Conservation (phyloP, 345 rosid genomes). For the Balakata baccata region DNA sequence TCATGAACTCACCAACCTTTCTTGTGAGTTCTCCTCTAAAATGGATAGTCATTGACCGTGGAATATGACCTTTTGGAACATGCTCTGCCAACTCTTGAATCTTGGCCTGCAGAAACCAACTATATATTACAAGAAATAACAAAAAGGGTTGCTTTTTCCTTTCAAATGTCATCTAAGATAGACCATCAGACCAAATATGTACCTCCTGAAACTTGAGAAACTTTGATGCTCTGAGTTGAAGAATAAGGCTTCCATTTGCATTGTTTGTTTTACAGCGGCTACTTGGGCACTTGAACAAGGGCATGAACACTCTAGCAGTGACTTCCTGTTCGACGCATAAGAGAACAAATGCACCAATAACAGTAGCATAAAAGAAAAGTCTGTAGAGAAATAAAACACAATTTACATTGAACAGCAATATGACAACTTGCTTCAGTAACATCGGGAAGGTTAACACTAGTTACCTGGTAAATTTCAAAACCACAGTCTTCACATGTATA, state of each 20-base stretch:
- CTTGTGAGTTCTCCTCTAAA: constrained; percentile 96
- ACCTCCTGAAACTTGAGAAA: constrained; percentile 99
- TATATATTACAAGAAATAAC: constrained; percentile 11
- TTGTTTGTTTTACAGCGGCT: constrained; percentile 60
- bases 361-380: neutral
- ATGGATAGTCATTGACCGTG: constrained; percentile 92
- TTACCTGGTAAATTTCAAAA: constrained; percentile 93
- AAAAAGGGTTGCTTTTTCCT: constrained; percentile 1
- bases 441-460: neutral
- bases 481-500: constrained; percentile 98
- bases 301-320: constrained; percentile 92
- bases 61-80: constrained; percentile 98
- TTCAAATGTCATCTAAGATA: neutral
- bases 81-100: constrained; percentile 98
- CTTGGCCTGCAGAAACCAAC: constrained; percentile 63
- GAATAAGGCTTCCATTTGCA: constrained; percentile 78
- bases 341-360: constrained; percentile 15
- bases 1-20: constrained; percentile 55
- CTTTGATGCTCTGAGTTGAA: constrained; percentile 97
- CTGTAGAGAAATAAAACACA: neutral
- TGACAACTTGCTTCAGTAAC: neutral
- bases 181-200: constrained; percentile 14
- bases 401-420: neutral
- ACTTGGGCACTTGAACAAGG: constrained; percentile 83
- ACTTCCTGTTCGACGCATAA: constrained; percentile 60